Percentiles rank a stretch among this genome's conserved stretches.
phyloP scores from a whole-genome alignment of 352 stramenopile genomes.

The Globisporangium orthogonon region DNA sequence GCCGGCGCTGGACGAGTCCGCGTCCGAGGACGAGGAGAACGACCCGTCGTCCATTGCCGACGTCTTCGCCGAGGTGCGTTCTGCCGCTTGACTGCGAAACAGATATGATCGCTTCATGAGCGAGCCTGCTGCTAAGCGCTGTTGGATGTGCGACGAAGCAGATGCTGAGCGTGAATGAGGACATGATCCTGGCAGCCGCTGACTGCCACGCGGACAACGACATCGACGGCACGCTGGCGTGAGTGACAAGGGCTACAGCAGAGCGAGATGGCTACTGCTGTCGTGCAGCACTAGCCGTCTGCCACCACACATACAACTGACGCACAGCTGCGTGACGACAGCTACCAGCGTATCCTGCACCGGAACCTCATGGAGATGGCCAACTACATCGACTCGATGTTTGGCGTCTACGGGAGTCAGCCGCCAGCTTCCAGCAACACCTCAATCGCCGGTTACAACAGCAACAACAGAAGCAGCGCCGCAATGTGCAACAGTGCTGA shows the following conservation, averaged over 20 bases:
- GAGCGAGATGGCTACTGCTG: too few relatives aligned
- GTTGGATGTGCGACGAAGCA: conserved; percentile 9
- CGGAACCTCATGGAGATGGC: conserved; percentile 78
- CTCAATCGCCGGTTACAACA: background rate
- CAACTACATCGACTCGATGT: conserved; percentile 71
- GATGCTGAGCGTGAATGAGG: conserved; percentile 74
- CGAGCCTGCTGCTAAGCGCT: too few relatives aligned
- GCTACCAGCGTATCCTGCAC: conserved; percentile 69
- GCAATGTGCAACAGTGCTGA: too few relatives aligned
- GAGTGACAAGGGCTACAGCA: conserved; percentile 7
- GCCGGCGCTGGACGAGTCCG: background rate
- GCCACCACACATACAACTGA: too few relatives aligned
- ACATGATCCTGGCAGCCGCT: conserved; percentile 52
- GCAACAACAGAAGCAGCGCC: background rate
- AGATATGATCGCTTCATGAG: too few relatives aligned
- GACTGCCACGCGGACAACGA: conserved; percentile 58
- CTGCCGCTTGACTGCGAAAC: background rate
- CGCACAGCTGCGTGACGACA: conserved; percentile 7
- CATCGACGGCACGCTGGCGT: conserved; percentile 45
- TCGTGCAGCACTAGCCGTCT: background rate
- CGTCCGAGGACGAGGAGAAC: conserved; percentile 25
- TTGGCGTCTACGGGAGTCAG: conserved; percentile 59
- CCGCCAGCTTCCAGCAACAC: background rate
- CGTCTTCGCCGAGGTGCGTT: conserved; percentile 58
- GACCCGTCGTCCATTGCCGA: conserved; percentile 50